A percentile compares a stretch with the other conserved stretches of the same genome.
These are phyloP conservation scores for Blastocrithidia nonstop DNA, from an alignment of 208 protist species.

Conservation along the genomic window DNA sequence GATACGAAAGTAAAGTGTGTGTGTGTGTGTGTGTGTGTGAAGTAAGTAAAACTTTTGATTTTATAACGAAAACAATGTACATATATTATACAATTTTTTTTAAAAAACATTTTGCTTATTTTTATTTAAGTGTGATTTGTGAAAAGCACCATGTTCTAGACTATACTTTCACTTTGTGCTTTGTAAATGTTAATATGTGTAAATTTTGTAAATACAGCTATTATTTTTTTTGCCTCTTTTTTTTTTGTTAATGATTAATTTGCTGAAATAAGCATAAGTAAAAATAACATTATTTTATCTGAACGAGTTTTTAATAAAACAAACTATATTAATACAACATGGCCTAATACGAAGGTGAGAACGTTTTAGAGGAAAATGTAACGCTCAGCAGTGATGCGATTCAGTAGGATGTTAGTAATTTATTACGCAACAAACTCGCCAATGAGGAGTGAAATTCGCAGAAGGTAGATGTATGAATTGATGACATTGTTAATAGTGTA, in stretches of 20 bases:
- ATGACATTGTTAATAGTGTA: conserved; percentile 54
- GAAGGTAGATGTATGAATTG: conserved; percentile 76
- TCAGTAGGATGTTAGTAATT: conserved; percentile 50
- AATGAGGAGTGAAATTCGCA: conserved; percentile 56
- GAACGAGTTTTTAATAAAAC: too few relatives aligned
- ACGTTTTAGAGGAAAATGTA: conserved; percentile 52
- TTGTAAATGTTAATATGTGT: background rate
- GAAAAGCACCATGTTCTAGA: background rate
- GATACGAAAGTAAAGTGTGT: too few relatives aligned
- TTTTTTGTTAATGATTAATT: background rate
- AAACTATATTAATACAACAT: too few relatives aligned
- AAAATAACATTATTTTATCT: too few relatives aligned
- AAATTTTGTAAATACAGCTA: background rate
- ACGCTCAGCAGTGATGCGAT: conserved; percentile 72
- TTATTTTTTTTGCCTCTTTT: background rate
- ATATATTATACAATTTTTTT: background rate
- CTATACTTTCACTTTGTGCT: background rate
- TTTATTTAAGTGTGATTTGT: background rate
- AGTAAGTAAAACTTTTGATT: too few relatives aligned
- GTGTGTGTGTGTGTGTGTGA: too few relatives aligned
- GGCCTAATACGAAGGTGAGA: conserved; percentile 49
- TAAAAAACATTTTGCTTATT: background rate
- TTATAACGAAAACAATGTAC: too few relatives aligned
- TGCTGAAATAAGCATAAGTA: too few relatives aligned
- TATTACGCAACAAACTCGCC: conserved; percentile 48